A percentile compares a stretch with the other conserved stretches of the same genome.
These are phyloP conservation scores for Neurospora sp. DNA, from an alignment of 495 filamentous ascomycete genomes.

Conservation along the genomic window DNA sequence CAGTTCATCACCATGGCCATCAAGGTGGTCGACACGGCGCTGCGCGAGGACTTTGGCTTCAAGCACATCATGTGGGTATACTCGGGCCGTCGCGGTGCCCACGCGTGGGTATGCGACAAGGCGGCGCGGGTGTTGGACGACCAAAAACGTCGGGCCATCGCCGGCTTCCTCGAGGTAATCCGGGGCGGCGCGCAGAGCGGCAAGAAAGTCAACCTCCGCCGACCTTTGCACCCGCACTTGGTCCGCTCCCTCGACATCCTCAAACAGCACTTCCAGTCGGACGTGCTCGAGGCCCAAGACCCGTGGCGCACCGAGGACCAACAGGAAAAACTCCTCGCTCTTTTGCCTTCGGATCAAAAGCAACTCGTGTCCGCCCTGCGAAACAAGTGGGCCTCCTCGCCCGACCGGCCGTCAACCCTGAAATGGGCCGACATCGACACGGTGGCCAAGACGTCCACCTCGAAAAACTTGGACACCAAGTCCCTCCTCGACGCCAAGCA, in stretches of 20 bases:
- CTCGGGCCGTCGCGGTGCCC: conserved; percentile 87
- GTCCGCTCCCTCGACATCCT: conserved; percentile 76
- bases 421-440: conserved; percentile 95
- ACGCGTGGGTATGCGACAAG: conserved; percentile 98
- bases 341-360: conserved; percentile 59
- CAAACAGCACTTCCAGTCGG: conserved; percentile 62
- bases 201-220: conserved; percentile 76
- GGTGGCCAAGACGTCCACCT: conserved; percentile 57
- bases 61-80: conserved; percentile 97
- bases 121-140: conserved; percentile 76
- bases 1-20: conserved; percentile 94
- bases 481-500: conserved; percentile 80
- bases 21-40: conserved; percentile 75
- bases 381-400: conserved; percentile 78
- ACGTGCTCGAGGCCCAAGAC: conserved; percentile 76
- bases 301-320: conserved; percentile 62
- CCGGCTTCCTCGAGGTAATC: conserved; percentile 78
- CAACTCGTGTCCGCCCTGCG: conserved; percentile 61
- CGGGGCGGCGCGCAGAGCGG: conserved; percentile 73
- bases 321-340: conserved; percentile 60
- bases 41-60: conserved; percentile 92
- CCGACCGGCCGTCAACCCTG: conserved; percentile 56
- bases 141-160: conserved; percentile 67
- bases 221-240: conserved; percentile 86
- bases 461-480: conserved; percentile 51